Evolutionary conservation across 106 monocot species (phyloP), one percentile per base, ranked within the genome.

Genomic region (Amphibolis antarctica): DNA sequence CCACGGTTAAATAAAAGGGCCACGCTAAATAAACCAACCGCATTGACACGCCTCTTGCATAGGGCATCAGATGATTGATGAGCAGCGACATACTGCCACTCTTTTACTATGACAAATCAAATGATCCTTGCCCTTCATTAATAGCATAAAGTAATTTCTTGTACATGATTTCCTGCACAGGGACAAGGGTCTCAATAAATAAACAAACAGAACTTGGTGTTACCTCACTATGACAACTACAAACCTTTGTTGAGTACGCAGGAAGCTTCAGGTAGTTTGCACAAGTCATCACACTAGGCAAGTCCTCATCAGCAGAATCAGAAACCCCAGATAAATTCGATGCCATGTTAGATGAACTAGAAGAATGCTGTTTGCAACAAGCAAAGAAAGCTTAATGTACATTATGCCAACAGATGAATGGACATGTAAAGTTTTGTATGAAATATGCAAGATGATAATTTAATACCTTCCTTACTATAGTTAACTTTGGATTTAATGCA

Each of bases 231-330:
- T 13, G 13, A 17, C 17, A 13, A 50, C 57, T 42, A 42, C 6
- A 43, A 18, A 99, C 98, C 87, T 99, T 99, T 29, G 91, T 83
- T 7, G 98, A 99, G 61, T 99, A 99, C 1, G 87, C 87, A 72
- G 98, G 98, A 7, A 99, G 85, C 58, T 99, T 99, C 10, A 99
- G 91, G 63, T 99, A 99, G 62, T 99, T 99, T 44, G 91, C 87
- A 62, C 98, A 99, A 27, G 98, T 99, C 98, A 99, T 99, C 13
- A 91, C 98, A 77, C 98, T 99, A 9, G 98, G 98, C 75, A 99
- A 75, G 69, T 88, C 91, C 52, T 85, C 87, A 75, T 99, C 98
- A 13, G 81, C 87, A 17, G 75, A 70, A 60, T 99, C 88, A 17
- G 82, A 74, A 11, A 64, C 46, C 42, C 63, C 81, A 25, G 77